A percentile compares a stretch with the other conserved stretches of the same genome.
Evolutionary conservation across 2,329 filamentous ascomycete species (phyloP).

Genomic region (Microdochium paspali): DNA sequence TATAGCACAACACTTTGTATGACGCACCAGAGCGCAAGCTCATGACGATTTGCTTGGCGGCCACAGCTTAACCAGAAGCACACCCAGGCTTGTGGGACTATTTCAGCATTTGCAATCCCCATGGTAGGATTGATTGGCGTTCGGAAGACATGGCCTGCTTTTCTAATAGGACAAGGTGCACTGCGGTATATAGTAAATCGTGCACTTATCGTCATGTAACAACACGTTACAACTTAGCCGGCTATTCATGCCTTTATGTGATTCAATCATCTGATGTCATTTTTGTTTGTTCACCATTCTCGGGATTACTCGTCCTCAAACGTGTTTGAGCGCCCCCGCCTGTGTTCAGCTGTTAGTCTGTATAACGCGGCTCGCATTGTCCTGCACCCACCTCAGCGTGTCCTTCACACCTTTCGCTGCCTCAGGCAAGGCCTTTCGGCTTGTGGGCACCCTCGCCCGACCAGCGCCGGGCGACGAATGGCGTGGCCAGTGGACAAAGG

Average conservation of each 20-base stretch:
- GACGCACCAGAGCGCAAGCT: neutral
- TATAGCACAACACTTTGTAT: neutral
- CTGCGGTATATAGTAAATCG: neutral
- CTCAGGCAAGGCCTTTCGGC: too few species aligned
- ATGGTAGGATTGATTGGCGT: constrained; percentile 11
- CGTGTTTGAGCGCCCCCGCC: too few species aligned
- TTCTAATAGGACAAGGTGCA: neutral
- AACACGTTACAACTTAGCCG: neutral
- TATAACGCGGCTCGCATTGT: too few species aligned
- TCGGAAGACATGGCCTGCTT: constrained; percentile 7
- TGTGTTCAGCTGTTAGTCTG: too few species aligned
- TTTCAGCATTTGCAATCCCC: constrained; percentile 12
- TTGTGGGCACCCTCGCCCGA: too few species aligned
- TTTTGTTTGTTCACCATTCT: too few species aligned
- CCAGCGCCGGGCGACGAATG: too few species aligned
- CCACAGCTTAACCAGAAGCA: constrained; percentile 1
- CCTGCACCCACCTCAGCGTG: too few species aligned
- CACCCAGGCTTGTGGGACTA: constrained; percentile 7
- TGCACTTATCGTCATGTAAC: neutral
- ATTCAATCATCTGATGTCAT: neutral
- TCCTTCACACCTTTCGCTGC: too few species aligned
- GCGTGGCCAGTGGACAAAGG: too few species aligned
- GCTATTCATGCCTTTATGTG: neutral
- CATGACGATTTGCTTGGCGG: constrained; percentile 2
- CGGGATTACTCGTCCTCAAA: too few species aligned